phyloP scores from a whole-genome alignment of 2,329 filamentous ascomycete genomes.

The Chaetomium globosum region DNA sequence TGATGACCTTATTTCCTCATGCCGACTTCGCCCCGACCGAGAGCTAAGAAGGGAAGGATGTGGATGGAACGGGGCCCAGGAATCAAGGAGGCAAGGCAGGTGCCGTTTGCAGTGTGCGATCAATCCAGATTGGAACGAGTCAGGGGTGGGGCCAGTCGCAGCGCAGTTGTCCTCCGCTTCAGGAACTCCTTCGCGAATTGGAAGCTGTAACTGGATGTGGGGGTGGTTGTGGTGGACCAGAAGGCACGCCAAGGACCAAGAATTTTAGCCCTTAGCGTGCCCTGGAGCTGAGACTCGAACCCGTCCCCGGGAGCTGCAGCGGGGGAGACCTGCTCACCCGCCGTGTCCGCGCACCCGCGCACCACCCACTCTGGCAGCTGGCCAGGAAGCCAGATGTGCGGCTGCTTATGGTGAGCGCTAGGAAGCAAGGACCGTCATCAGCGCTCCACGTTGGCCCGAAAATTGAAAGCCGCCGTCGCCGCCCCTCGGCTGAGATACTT shows the following conservation, averaged over 20 bases:
- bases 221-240: conserved; percentile 24
- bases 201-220: conserved; percentile 6
- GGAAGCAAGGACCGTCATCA: conserved; percentile 21
- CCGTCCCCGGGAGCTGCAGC: neutral
- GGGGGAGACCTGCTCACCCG: neutral
- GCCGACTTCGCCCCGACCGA: neutral
- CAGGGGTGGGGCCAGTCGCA: conserved; percentile 24
- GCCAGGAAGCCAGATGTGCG: neutral
- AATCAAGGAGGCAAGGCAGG: neutral
- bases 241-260: conserved; percentile 28
- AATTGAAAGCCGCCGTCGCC: conserved; percentile 20
- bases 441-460: conserved; percentile 23
- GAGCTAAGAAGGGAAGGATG: neutral
- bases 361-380: neutral
- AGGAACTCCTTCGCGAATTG: neutral
- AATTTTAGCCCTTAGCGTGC: conserved; percentile 32
- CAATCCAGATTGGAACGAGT: conserved; percentile 22
- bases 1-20: neutral
- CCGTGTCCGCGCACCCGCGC: too few species aligned
- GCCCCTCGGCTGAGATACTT: conserved; percentile 23
- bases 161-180: conserved; percentile 1
- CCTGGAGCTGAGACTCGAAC: conserved; percentile 18
- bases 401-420: conserved; percentile 13
- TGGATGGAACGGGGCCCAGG: neutral
- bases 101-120: neutral